Evolutionary conservation across 2,329 filamentous ascomycete species (phyloP), one percentile per base, ranked within the genome.

Genomic region (Karstenula rhodostoma): DNA sequence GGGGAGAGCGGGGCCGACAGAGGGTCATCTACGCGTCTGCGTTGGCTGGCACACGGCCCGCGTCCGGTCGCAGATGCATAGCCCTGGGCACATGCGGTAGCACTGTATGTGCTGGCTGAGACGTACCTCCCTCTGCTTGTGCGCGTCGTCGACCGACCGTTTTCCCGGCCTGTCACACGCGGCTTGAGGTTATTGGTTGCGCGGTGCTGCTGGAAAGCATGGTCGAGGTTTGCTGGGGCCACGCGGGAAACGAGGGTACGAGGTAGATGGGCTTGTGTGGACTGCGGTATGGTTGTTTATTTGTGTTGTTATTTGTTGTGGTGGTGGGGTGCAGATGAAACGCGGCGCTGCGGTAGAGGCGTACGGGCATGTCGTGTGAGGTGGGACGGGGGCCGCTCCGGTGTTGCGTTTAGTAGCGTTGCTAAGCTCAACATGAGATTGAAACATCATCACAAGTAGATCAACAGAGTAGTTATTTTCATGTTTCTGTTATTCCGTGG

Each of bases 31-130:
- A 22, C 47, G 33, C 22, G 44, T 51, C 40, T 37, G 42, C 46
- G 44, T 55, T 50, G 49, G 46, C 46, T 55, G 25, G 50, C 60
- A 67, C n/a, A 67, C 57, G 64, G 59, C 53, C 50, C 56, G 56
- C 32, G 49, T 49, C 57, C 32, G 54, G 47, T 35, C 47, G 40
- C 46, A 61, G 61, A 54, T 69, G 69, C 68, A 68, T 63, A 58
- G 57, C 12, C 29, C 4, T n/a, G n/a, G 58, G 59, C 51, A 57
- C 56, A 61, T 71, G 67, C 59, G 59, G 70, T 70, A 65, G 50
- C 59, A 67, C 65, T 54, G n/a, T 44, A 51, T 59, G 58, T 56
- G 44, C 56, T 59, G 56, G 35, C 47, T 40, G 52, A 37, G 61
- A 59, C 22, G 8, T 32, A 53, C 37, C 33, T 52, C 57, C 33